phyloP scores from a whole-genome alignment of 495 filamentous ascomycete species.

The Penicillium bovifimosum region DNA sequence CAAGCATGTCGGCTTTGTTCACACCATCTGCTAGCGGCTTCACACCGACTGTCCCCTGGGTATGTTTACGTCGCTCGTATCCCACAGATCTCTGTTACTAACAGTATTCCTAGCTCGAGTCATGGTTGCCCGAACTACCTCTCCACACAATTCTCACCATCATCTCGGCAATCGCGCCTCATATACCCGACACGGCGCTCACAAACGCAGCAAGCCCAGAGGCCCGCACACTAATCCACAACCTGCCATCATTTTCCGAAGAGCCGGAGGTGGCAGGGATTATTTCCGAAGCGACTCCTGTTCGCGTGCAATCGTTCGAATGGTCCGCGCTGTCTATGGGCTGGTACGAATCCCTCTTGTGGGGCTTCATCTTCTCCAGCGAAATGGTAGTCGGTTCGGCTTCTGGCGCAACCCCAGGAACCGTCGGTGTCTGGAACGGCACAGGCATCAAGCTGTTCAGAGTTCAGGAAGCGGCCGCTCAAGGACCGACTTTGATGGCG shows the following conservation, averaged over 20 bases:
- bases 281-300: constrained; percentile 59
- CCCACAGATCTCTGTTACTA: constrained; percentile 1
- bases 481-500: constrained; percentile 73
- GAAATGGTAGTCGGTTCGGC: constrained; percentile 77
- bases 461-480: constrained; percentile 76
- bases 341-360: constrained; percentile 93
- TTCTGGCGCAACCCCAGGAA: constrained; percentile 54
- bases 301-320: constrained; percentile 84
- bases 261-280: constrained; percentile 64
- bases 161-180: constrained; percentile 53
- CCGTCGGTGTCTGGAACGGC: constrained; percentile 92
- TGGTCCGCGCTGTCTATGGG: constrained; percentile 90
- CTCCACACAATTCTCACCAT: constrained; percentile 84
- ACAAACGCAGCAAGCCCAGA: constrained; percentile 30
- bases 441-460: constrained; percentile 83
- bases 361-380: constrained; percentile 88
- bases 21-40: constrained; percentile 54
- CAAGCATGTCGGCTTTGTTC: constrained; percentile 55
- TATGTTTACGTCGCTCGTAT: constrained; percentile 30
- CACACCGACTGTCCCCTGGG: constrained; percentile 70
- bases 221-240: constrained; percentile 36
- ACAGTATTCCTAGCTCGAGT: constrained; percentile 64
- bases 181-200: constrained; percentile 39
- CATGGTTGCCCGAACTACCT: constrained; percentile 87
- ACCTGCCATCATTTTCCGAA: constrained; percentile 53